Evolutionary conservation across 192 early-diverging fungal genomes (phyloP).

Genomic region (Podila verticillata): DNA sequence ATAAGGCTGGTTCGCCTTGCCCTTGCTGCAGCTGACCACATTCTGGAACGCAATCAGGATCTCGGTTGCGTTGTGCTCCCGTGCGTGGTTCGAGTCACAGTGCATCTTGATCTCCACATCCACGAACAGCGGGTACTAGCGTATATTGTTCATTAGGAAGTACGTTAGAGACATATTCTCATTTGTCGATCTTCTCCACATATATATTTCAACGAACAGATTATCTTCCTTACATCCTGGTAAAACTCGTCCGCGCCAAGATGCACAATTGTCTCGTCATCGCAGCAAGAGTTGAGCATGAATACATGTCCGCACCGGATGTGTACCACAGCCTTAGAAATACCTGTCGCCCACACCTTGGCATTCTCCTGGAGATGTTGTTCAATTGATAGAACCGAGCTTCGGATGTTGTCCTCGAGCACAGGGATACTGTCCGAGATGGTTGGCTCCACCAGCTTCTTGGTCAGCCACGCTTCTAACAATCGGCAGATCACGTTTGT

Average conservation of each 20-base stretch:
- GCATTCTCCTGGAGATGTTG: slow-evolving; percentile 9
- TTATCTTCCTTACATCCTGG: slow-evolving; percentile 11
- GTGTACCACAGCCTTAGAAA: slow-evolving; percentile 26
- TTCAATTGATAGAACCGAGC: slow-evolving; percentile 25
- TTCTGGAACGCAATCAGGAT: slow-evolving; percentile 26
- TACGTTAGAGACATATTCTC: no score
- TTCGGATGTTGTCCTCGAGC: slow-evolving; percentile 41
- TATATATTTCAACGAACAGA: no score
- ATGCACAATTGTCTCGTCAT: slow-evolving; percentile 24
- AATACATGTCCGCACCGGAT: slow-evolving; percentile 42
- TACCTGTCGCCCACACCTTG: slow-evolving; percentile 18
- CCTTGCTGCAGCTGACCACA: slow-evolving; percentile 9
- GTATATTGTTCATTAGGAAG: no score
- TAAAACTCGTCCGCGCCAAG: slow-evolving; percentile 25
- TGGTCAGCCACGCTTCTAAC: slow-evolving; percentile 27
- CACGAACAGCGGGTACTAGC: slow-evolving; percentile 38
- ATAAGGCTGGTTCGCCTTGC: slow-evolving; percentile 4
- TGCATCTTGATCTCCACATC: slow-evolving; percentile 45
- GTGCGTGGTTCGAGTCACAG: slow-evolving; percentile 13
- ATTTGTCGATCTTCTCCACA: no score
- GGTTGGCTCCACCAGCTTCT: slow-evolving; percentile 33
- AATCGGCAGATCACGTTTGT: slow-evolving; percentile 29
- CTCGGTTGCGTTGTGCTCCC: slow-evolving; percentile 1
- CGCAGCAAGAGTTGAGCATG: slow-evolving; percentile 20
- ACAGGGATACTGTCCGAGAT: slow-evolving; percentile 32